Conservation (phyloP, 345 rosid species). For the Theobroma cacao region DNA sequence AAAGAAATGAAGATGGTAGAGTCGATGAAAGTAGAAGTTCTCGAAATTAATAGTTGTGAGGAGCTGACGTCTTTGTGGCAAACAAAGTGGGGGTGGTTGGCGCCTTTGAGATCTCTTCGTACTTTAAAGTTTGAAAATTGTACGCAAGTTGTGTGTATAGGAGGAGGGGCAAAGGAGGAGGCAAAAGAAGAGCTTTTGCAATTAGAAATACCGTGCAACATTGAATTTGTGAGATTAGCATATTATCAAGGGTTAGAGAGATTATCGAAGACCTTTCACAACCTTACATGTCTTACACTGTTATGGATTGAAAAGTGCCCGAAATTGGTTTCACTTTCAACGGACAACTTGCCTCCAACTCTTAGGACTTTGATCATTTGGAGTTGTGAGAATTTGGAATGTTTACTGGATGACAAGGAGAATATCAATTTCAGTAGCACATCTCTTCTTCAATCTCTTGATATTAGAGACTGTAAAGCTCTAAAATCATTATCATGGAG, state of each 20-base stretch:
- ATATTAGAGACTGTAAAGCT: background rate
- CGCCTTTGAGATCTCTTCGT: background rate
- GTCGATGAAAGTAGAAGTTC: background rate
- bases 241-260: background rate
- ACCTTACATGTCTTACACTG: background rate
- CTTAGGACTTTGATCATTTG: conserved; percentile 1
- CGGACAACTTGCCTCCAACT: background rate
- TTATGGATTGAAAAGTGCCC: background rate
- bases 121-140: background rate
- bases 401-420: background rate
- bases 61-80: background rate
- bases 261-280: background rate
- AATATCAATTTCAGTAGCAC: background rate
- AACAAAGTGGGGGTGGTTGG: background rate
- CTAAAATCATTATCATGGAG: conserved; percentile 1
- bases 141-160: background rate
- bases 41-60: background rate
- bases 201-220: background rate
- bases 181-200: background rate
- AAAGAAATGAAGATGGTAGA: background rate
- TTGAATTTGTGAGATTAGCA: background rate
- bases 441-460: background rate
- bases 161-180: background rate
- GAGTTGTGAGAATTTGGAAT: background rate
- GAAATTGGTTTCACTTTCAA: background rate